phyloP scores from a whole-genome alignment of 129 eudicot genomes.

The Deinandra increscens region DNA sequence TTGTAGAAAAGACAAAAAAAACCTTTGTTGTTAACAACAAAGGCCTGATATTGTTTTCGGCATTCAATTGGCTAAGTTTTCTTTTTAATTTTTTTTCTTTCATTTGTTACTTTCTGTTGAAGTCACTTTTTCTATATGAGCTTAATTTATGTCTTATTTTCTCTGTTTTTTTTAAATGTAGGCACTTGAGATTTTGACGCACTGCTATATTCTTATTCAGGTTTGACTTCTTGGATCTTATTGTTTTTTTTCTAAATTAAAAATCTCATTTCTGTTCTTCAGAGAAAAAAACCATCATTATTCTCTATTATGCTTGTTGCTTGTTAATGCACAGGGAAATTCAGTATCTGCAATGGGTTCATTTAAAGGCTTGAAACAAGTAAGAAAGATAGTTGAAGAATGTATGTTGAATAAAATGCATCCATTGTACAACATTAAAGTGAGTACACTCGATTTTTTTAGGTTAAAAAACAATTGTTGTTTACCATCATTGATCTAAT shows the following conservation, averaged over 20 bases:
- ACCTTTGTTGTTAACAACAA: neutral
- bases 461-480: neutral
- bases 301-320: constrained; percentile 3
- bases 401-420: constrained; percentile 87
- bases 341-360: constrained; percentile 97
- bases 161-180: constrained; percentile 40
- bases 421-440: constrained; percentile 83
- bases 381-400: constrained; percentile 83
- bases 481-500: neutral
- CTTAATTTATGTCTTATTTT: constrained; percentile 1
- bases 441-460: constrained; percentile 8
- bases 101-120: neutral
- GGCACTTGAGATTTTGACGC: constrained; percentile 93
- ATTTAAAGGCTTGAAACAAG: constrained; percentile 92
- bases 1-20: neutral
- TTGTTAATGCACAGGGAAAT: constrained; percentile 57
- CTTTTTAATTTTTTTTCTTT: neutral
- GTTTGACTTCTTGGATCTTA: constrained; percentile 30
- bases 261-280: neutral
- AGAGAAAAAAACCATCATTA: neutral
- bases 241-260: neutral
- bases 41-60: neutral
- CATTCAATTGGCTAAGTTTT: neutral
- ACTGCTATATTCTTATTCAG: constrained; percentile 95
- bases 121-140: neutral